Conservation (phyloP, 768 basidiomycete genomes). For the Tulasnella sp. region DNA sequence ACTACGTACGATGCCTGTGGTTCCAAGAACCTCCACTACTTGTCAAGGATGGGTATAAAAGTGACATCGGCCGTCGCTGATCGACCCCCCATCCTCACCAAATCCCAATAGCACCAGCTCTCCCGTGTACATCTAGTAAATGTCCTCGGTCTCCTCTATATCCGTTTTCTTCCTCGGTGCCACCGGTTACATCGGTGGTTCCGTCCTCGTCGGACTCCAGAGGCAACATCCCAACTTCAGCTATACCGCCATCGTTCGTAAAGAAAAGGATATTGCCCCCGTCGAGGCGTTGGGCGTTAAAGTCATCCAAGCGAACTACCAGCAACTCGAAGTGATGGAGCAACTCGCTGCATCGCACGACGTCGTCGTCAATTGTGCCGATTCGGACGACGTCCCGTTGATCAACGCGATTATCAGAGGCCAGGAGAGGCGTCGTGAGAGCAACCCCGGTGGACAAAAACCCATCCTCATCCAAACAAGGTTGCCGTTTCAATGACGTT, state of each 20-base stretch:
- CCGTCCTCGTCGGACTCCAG: conserved; percentile 29
- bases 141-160: too few relatives aligned
- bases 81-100: too few relatives aligned
- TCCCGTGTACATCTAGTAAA: too few relatives aligned
- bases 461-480: conserved; percentile 20
- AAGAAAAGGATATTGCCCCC: conserved; percentile 11
- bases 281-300: conserved; percentile 17
- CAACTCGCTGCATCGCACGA: conserved; percentile 7
- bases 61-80: too few relatives aligned
- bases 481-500: background rate
- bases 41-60: too few relatives aligned
- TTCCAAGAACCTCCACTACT: too few relatives aligned
- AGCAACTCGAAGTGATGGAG: conserved; percentile 10
- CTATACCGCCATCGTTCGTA: conserved; percentile 19
- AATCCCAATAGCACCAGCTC: too few relatives aligned
- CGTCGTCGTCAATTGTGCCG: conserved; percentile 8
- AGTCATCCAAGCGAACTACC: conserved; percentile 9
- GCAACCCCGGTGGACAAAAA: background rate
- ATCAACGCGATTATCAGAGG: conserved; percentile 5
- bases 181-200: conserved; percentile 20
- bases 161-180: conserved; percentile 17
- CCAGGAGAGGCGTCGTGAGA: background rate
- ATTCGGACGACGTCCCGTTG: conserved; percentile 15
- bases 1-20: too few relatives aligned
- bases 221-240: conserved; percentile 22